These are phyloP conservation scores for Castanopsis chinensis DNA, from an alignment of 306 rosid genomes.

Conservation along the genomic window DNA sequence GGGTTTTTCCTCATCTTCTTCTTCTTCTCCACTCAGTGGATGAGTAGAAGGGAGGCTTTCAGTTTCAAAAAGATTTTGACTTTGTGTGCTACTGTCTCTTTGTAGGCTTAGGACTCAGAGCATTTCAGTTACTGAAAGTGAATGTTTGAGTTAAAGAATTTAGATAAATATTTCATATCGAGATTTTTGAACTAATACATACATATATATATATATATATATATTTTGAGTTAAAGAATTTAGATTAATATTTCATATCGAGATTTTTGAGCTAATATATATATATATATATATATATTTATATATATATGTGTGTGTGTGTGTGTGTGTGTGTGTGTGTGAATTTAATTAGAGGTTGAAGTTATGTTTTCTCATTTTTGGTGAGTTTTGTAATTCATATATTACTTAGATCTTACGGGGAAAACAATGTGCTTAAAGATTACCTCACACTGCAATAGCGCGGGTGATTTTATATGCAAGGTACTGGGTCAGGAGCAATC, in stretches of 20 bases:
- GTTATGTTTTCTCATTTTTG: neutral
- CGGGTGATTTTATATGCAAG: constrained; percentile 54
- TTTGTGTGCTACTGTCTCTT: neutral
- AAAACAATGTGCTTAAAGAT: constrained; percentile 7
- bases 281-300: no score
- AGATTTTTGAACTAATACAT: no score
- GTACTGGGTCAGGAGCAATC: constrained; percentile 34
- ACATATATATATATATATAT: no score
- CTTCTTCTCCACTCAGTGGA: neutral
- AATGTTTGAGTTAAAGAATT: neutral
- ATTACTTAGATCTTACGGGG: neutral
- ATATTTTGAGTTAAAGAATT: no score
- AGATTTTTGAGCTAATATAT: no score
- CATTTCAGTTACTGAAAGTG: neutral
- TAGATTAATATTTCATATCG: no score
- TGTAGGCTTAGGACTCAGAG: neutral
- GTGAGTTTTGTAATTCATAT: neutral
- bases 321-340: neutral
- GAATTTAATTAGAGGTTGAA: neutral
- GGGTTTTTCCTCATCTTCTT: neutral
- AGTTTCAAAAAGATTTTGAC: neutral
- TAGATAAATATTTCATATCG: neutral
- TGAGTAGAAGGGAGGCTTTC: neutral
- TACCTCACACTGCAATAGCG: constrained; percentile 45
- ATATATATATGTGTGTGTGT: no score